Conservation (phyloP, 495 filamentous ascomycete genomes). For the Hamigera avellanea region DNA sequence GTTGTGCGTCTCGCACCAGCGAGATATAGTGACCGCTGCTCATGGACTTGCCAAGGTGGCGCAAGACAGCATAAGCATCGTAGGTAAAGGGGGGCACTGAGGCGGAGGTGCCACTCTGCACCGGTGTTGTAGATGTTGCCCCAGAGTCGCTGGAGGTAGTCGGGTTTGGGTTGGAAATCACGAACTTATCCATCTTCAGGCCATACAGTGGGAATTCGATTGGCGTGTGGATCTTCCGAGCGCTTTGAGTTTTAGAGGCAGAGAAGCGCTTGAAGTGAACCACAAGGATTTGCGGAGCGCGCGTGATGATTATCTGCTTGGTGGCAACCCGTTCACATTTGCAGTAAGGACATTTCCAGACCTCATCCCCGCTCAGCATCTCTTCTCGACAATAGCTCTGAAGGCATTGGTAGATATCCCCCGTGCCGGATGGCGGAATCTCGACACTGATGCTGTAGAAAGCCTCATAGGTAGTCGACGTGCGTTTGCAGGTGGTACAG, state of each 20-base stretch:
- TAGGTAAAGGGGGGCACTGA: constrained; percentile 57
- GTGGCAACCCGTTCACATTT: constrained; percentile 56
- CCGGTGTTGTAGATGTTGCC: constrained; percentile 4
- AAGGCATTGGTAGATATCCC: constrained; percentile 52
- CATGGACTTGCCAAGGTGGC: constrained; percentile 52
- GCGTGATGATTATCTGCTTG: constrained; percentile 63
- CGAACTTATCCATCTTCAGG: constrained; percentile 50
- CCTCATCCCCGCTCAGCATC: constrained; percentile 51
- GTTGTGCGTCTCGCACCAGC: constrained; percentile 48
- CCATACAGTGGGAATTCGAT: constrained; percentile 57
- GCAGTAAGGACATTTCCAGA: constrained; percentile 63
- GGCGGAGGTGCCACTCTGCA: constrained; percentile 25
- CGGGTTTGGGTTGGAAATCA: constrained; percentile 28
- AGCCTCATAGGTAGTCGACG: constrained; percentile 60
- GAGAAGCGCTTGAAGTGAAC: constrained; percentile 68
- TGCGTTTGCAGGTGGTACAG: constrained; percentile 53
- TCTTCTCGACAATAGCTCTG: constrained; percentile 59
- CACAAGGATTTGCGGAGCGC: constrained; percentile 59
- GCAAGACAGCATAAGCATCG: constrained; percentile 60
- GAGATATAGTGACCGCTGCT: constrained; percentile 62
- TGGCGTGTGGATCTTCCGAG: constrained; percentile 55
- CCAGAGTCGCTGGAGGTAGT: constrained; percentile 14
- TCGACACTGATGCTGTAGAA: constrained; percentile 60
- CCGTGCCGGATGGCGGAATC: constrained; percentile 41
- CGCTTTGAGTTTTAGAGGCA: constrained; percentile 40